Evolutionary conservation across 2,329 filamentous ascomycete species (phyloP), one percentile per base, ranked within the genome.

Genomic region (Helotiales sp.): DNA sequence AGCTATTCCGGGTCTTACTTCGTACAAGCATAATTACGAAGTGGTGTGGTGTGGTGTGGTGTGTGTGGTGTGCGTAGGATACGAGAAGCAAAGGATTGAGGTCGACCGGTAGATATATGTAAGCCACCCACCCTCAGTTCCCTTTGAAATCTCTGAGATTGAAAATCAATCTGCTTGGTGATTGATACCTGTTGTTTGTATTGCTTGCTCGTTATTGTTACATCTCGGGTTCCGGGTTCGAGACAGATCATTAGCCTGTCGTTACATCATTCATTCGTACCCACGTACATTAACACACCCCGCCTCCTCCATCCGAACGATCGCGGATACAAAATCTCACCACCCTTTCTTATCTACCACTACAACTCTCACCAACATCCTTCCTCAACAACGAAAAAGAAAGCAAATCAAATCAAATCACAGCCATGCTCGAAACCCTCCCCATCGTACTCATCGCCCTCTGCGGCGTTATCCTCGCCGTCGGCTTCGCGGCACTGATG

Each of bases 351-450:
- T n/a, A n/a, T n/a, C n/a, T 3, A 0, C 11, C 10, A 28, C 26
- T 6, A 15, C 49, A 30, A 17, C n/a, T 32, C 15, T 5, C 50
- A 7, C 8, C 8, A 20, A 8, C 17, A 13, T 28, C 4, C 26
- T 28, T 10, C 15, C 24, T 30, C 11, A 6, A 28, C 26, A 6
- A 3, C 49, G 6, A 32, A 17, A 30, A 3, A 28, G 34, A 37
- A 7, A n/a, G 37, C 17, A 13, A 54, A 55, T 4, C 4, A 54
- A 34, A 30, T 28, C 6, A 4, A 54, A 13, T 54, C 20, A 32
- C 55, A 26, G 30, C 83, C 79, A 69, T 66, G 63, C 57, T 66
- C 34, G 20, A 70, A 26, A 70, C 68, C 20, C 22, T 63, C 7
- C 60, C 61, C 6, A 68, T 70, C 45, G 65, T 66, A 28, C 60